Evolutionary conservation across 1,284 basidiomycete genomes (phyloP).

Genomic region (Ganoderma lingzhi): DNA sequence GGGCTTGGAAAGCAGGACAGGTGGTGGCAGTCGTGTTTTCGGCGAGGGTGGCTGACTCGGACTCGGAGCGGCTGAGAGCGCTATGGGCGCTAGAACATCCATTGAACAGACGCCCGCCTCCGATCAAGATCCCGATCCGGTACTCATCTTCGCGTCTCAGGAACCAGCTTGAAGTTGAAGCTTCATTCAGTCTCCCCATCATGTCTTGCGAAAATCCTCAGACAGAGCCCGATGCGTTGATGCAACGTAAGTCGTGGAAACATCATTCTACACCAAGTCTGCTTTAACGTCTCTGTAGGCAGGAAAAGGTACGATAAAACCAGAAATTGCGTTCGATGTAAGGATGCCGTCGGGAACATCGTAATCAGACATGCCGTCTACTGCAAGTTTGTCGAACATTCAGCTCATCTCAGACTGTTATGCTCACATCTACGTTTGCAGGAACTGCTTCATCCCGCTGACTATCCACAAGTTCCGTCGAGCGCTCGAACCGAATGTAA

Average conservation of each 20-base stretch:
- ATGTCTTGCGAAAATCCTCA: slow-evolving; percentile 66
- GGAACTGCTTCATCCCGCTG: slow-evolving; percentile 73
- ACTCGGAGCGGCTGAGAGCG: slow-evolving; percentile 1
- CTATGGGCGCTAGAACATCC: slow-evolving; percentile 12
- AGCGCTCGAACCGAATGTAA: slow-evolving; percentile 69
- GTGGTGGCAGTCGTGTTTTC: background rate
- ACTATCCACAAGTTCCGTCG: slow-evolving; percentile 71
- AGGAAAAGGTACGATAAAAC: slow-evolving; percentile 71
- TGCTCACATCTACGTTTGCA: slow-evolving; percentile 38
- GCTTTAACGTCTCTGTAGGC: slow-evolving; percentile 46
- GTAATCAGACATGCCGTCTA: slow-evolving; percentile 83
- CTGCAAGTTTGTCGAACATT: slow-evolving; percentile 68
- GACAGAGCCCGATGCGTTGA: slow-evolving; percentile 62
- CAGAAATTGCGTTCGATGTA: slow-evolving; percentile 75
- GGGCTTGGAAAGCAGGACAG: background rate
- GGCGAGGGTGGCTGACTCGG: slow-evolving; percentile 21
- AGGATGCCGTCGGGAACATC: slow-evolving; percentile 66
- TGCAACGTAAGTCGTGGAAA: slow-evolving; percentile 60
- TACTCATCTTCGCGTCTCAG: background rate
- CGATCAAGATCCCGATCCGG: slow-evolving; percentile 15
- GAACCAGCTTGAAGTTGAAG: too few relatives aligned
- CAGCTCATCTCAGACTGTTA: slow-evolving; percentile 9
- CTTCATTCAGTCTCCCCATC: background rate
- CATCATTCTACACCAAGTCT: background rate
- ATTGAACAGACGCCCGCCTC: background rate